Evolutionary conservation across 2,329 filamentous ascomycete species (phyloP), one percentile per base, ranked within the genome.

Genomic region (Alternaria novae-zelandiae): DNA sequence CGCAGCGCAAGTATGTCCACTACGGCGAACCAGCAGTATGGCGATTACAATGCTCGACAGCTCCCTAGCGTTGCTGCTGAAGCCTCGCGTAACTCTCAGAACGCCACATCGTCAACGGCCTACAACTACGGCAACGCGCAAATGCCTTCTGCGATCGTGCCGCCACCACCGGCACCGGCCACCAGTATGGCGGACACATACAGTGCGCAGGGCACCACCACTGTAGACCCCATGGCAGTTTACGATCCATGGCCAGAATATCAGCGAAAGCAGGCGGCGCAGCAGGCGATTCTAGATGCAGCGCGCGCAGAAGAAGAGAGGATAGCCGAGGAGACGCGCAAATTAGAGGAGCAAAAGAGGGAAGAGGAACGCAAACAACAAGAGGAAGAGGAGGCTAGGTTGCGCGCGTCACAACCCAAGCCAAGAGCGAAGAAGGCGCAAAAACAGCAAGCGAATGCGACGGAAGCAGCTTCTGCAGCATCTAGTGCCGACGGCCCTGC

Each of bases 201-300:
- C 62, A 64, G 63, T 57, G 54, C 47, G 6, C 66, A 77, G 20
- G 63, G 66, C 47, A 79, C 81, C 5, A 80, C 74, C 4, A 86
- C 85, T 2, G 83, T 87, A 20, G 83, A 87, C 71, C 85, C 86
- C 3, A 84, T 79, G 49, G 83, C 84, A 50, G 83, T 87, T 3
- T 87, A 87, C 63, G 84, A 87, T 61, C 84, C 84, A 3, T 86
- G 83, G 74, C 82, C 82, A 4, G 82, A 84, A 62, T 81, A 84
- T 54, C 80, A 84, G 63, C 76, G 83, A 41, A 80, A 82, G 68
- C 69, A 78, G 20, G 73, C 73, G 15, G 73, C 72, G n/a, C 73
- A 75, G 46, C 78, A 78, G 64, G 79, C 71, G 20, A 65, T 72
- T 3, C 75, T 78, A 64, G 75, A 79, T 63, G 73, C 74, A n/a